Percentiles rank a stretch among this genome's conserved stretches.
phyloP scores from a whole-genome alignment of 306 rosid genomes.

The Myrica gale region DNA sequence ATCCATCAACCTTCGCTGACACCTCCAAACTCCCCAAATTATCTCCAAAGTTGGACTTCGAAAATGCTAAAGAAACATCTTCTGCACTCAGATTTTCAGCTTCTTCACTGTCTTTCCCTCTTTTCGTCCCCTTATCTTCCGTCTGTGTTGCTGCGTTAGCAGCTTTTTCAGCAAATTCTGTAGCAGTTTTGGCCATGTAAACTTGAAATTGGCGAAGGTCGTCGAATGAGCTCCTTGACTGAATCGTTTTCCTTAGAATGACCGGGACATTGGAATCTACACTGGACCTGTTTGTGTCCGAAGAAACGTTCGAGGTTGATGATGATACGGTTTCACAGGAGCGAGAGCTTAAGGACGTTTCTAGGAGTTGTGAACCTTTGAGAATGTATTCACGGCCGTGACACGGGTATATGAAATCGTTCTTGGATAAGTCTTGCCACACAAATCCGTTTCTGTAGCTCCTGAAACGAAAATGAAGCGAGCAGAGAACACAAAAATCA shows the following conservation, averaged over 20 bases:
- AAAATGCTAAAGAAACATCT: slow-evolving; percentile 21
- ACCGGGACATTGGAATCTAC: slow-evolving; percentile 31
- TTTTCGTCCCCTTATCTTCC: slow-evolving; percentile 35
- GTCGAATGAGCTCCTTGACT: slow-evolving; percentile 28
- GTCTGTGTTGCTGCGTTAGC: slow-evolving; percentile 54
- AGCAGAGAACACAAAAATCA: neutral
- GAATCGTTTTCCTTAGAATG: slow-evolving; percentile 30
- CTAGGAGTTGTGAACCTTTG: slow-evolving; percentile 49
- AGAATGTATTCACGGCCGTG: slow-evolving; percentile 61
- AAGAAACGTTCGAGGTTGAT: slow-evolving; percentile 42
- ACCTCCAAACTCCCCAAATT: slow-evolving; percentile 12
- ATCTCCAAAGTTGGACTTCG: slow-evolving; percentile 27
- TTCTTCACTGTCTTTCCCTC: slow-evolving; percentile 21
- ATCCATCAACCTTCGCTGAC: slow-evolving; percentile 22
- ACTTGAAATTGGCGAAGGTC: slow-evolving; percentile 32
- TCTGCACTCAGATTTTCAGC: slow-evolving; percentile 27
- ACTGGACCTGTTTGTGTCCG: slow-evolving; percentile 44
- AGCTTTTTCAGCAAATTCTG: slow-evolving; percentile 34
- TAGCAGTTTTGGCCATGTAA: slow-evolving; percentile 35
- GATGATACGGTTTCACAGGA: slow-evolving; percentile 48
- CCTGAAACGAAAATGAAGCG: slow-evolving; percentile 33
- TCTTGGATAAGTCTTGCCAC: slow-evolving; percentile 68
- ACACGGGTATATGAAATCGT: slow-evolving; percentile 57
- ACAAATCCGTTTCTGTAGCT: slow-evolving; percentile 59
- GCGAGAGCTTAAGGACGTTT: slow-evolving; percentile 39